Evolutionary conservation across 805 yeast species (phyloP), one percentile per base, ranked within the genome.

Genomic region (Candida chauliodis): DNA sequence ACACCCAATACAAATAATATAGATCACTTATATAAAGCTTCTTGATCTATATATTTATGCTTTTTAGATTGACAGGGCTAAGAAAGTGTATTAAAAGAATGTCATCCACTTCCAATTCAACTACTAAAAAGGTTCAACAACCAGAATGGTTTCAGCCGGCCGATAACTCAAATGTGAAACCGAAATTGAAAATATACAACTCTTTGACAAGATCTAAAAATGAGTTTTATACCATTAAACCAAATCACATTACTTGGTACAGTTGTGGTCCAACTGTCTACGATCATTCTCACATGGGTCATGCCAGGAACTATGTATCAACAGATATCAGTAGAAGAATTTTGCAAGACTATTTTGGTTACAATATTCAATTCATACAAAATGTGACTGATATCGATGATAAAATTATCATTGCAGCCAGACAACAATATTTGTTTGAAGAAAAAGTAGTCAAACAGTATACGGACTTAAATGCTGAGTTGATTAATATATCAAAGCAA

Each of bases 361-460:
- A 87, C 63, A 80, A 87, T 49, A 77, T 93, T 30, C 74, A 72
- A 34, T 93, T 90, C 63, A 89, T 93, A 31, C 99, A 93, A 66
- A 93, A 93, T 57, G 97, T 93, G 42, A 93, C 99, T n/a, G 99
- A 93, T 61, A 89, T 93, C 44, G 99, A 93, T 61, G 99, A 93
- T 62, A 93, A 93, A 63, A 93, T 93, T 62, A 93, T 93, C 52
- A 66, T 93, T 30, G 84, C 96, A 43, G 98, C 96, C 3, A 81
- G 99, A 59, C 97, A 93, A 56, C 81, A 78, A 51, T 81, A 81
- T 59, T 66, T 93, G 23, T 90, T 84, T 53, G 84, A 82, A 27
- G 63, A 80, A 48, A 84, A 76, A 50, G 57, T 69, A 10, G 48
- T 53, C 8, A 51, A 49, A 13, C 46, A 51, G 8, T 51, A 58